Evolutionary conservation across 2,329 filamentous ascomycete species (phyloP).

Genomic region (Nannizzia gypsea): DNA sequence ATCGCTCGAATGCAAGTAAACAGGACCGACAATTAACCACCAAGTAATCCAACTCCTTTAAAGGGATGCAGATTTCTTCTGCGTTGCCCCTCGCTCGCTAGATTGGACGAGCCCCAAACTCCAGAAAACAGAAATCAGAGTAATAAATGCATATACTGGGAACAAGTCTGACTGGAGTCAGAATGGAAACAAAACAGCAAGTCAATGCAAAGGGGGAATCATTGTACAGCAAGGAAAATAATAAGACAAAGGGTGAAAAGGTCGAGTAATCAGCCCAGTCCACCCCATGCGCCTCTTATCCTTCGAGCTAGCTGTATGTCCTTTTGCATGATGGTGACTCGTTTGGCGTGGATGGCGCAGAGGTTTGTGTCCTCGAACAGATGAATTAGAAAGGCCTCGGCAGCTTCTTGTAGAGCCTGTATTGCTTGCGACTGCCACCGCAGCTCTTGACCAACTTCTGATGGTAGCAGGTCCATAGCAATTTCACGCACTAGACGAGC

Average conservation of each 20-base stretch:
- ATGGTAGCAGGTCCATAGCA: conserved; percentile 46
- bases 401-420: conserved; percentile 81
- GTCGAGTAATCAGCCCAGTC: conserved; percentile 40
- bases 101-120: neutral
- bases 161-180: neutral
- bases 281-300: conserved; percentile 68
- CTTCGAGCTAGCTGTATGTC: conserved; percentile 85
- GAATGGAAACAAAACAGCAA: neutral
- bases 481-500: conserved; percentile 41
- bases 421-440: conserved; percentile 96
- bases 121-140: neutral
- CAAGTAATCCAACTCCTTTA: neutral
- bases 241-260: neutral
- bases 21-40: neutral
- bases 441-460: conserved; percentile 52
- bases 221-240: neutral
- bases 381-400: conserved; percentile 92
- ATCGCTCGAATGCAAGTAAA: neutral
- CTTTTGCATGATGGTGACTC: conserved; percentile 95
- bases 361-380: conserved; percentile 95
- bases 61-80: neutral
- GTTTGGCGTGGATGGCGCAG: conserved; percentile 91
- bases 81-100: neutral
- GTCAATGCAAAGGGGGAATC: neutral
- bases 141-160: neutral